Evolutionary conservation across 768 basidiomycete species (phyloP), one percentile per base, ranked within the genome.

Genomic region (Amanita inopinata): DNA sequence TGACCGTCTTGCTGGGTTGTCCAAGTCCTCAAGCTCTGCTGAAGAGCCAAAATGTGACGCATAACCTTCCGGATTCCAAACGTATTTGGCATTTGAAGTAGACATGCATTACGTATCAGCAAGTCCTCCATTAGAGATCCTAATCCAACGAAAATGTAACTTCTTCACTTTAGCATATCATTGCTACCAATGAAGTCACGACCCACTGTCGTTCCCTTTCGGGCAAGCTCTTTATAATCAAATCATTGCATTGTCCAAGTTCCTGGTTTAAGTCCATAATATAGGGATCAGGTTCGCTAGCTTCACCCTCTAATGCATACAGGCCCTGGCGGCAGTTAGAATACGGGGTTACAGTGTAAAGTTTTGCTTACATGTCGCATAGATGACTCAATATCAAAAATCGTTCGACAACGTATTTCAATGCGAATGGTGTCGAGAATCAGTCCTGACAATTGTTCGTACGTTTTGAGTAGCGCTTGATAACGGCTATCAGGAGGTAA

Each of bases 221-320:
- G 0, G 81, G 76, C 14, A 97, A 60, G 6, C 76, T 75, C 0
- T 66, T 64, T 0, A 76, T 71, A 5, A 80, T 69, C 45, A 75
- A 70, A 45, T 85, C 87, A 46, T 93, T 84, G 51, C 77, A 81
- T 51, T 78, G 70, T 14, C 78, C 74, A 2, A 98, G 63, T 49
- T 92, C 85, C 7, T 67, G 67, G 51, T 92, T 96, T 38, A 97
- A 69, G 57, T 94, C 90, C 22, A 84, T 68, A 38, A 96, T 72
- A 55, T 90, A 80, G 6, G 88, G 78, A 57, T 98, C 94, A 0
- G 92, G 94, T 53, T 94, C 92, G n/a, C 76, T 71, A 3, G 83
- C 81, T 59, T 93, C 92, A 48, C 78, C 75, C 19, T 86, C 82
- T 18, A 89, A 69, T 36, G 71, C 69, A 56, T 94, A 94, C 47